Percentiles rank a stretch among this genome's conserved stretches.
phyloP scores from a whole-genome alignment of 1,284 basidiomycete genomes.

The Ustilago xerochloae region DNA sequence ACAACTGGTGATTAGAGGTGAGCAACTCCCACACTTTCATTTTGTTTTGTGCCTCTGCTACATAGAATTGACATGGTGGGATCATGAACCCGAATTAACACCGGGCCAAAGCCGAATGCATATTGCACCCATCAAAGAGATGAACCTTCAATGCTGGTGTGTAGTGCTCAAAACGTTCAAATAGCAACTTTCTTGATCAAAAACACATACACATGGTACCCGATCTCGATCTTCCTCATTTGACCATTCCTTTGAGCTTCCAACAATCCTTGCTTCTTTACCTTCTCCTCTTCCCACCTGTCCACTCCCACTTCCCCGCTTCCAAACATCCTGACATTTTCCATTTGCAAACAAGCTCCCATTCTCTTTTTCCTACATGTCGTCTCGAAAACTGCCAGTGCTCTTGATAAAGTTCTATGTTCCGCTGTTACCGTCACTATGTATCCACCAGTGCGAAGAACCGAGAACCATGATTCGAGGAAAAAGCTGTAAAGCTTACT shows the following conservation, averaged over 20 bases:
- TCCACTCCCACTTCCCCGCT: not conserved
- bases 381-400: slow-evolving; percentile 37
- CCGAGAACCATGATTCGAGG: slow-evolving; percentile 37
- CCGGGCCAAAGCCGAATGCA: no score
- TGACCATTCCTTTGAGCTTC: slow-evolving; percentile 27
- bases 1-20: no score
- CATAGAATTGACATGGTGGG: no score
- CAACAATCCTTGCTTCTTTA: slow-evolving; percentile 29
- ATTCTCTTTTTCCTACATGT: slow-evolving; percentile 35
- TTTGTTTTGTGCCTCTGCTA: no score
- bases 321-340: slow-evolving; percentile 27
- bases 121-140: no score
- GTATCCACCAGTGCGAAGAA: slow-evolving; percentile 44
- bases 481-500: slow-evolving; percentile 37
- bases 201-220: slow-evolving; percentile 51
- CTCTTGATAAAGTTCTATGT: slow-evolving; percentile 34
- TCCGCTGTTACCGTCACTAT: slow-evolving; percentile 47
- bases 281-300: slow-evolving; percentile 27
- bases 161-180: not conserved
- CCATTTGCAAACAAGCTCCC: slow-evolving; percentile 24
- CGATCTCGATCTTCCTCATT: slow-evolving; percentile 52
- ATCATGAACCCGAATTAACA: no score
- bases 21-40: no score
- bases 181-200: slow-evolving; percentile 38
- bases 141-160: not conserved